Evolutionary conservation across 495 filamentous ascomycete genomes (phyloP), one percentile per base, ranked within the genome.

Genomic region (Neurospora discreta): DNA sequence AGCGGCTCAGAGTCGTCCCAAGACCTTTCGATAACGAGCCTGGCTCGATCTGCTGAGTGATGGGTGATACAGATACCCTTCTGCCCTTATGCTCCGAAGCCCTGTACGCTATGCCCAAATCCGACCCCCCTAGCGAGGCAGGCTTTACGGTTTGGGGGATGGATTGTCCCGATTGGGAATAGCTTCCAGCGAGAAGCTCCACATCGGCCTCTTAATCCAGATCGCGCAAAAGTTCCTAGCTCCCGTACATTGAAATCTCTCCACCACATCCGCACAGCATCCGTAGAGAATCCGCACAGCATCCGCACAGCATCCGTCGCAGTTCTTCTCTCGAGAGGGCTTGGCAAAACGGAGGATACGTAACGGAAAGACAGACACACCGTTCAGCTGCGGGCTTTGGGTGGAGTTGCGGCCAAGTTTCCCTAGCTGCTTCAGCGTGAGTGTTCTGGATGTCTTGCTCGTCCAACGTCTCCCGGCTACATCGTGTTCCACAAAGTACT

Each of bases 401-500:
- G 23, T 60, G 52, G 52, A 60, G 52, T 30, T 60, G 52, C 5
- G 52, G 52, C 52, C 52, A 60, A 60, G 52, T 60, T n/a, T n/a
- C 52, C 52, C 52, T 60, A 13, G 52, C 52, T 30, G 52, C 52
- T 60, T 30, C 23, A 65, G 52, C 52, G 26, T 36, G 33, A 36
- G 33, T 65, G 52, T 69, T 16, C 43, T 44, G 42, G 68, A 67
- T 68, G 23, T 46, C 68, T 68, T 70, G 26, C 71, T 70, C 58
- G 71, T 77, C 70, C 71, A 69, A 73, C 72, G 52, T 60, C 26
- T 60, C 44, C 44, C 26, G 46, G 46, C 46, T 26, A 20, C 46
- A n/a, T 42, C 26, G 68, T 73, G 74, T 71, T 39, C 69, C 72
- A 70, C 43, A 40, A 71, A 72, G 77, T 72, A 78, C 75, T 74